Base-by-base conservation (phyloP, 1,284 basidiomycete genomes). In the Rhodotorula sp. region DNA sequence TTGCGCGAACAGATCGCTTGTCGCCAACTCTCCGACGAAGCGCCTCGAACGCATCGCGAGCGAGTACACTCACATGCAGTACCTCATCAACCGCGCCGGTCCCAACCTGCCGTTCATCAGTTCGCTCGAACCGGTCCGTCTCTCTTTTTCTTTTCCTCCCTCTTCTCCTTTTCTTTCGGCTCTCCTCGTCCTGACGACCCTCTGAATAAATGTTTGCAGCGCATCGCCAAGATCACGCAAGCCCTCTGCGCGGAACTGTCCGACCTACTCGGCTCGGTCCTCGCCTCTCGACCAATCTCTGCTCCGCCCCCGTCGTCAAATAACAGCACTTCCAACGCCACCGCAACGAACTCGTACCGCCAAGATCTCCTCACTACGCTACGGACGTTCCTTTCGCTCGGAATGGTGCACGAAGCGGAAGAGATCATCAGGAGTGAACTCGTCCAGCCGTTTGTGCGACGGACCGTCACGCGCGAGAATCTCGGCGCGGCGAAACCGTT, bases 31-130 rank as follows among this genome's bases (percentile, higher is more conserved):
- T 15, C 74, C 77, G 1, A 72, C 89, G 6, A 96, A 96, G 80
- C 88, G 93, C 77, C 84, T 97, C 6, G 86, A 87, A 22, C 87
- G 94, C 61, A 90, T 94, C 22, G 92, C 93, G 18, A 67, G 60
- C 18, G 95, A 96, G 80, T 96, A 95, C 79, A 91, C 87, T 4
- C 93, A 97, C 79, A 84, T 97, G n/a, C 84, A 93, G 48, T 98
- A 97, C 79, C 90, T 96, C 75, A 85, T 88, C 51, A 86, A 87
- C 24, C 95, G 96, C 79, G 91, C 93, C 24, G 84, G 86, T 17
- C 53, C 53, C 53, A 82, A 83, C 91, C 91, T 79, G 84, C 84
- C 15, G 14, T 93, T 92, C 76, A 87, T 95, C 3, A 85, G 89
- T 68, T 88, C 90, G 73, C 86, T 93, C 22, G 87, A 91, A 84